Conservation (phyloP, 768 basidiomycete genomes). For the Peribolospora baueri region DNA sequence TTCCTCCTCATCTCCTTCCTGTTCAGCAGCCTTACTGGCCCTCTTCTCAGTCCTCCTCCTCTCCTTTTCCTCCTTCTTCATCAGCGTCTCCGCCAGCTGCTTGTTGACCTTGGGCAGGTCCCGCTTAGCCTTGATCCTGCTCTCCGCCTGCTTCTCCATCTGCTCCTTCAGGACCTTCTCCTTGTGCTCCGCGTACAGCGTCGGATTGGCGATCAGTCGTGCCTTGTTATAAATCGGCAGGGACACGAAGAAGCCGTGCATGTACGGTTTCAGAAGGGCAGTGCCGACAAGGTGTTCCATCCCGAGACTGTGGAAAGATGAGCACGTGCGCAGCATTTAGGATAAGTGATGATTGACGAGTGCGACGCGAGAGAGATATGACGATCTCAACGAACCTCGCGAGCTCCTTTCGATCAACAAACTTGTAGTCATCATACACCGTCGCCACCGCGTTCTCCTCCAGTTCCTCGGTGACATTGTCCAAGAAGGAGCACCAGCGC, state of each 20-base stretch:
- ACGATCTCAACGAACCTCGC: constrained; percentile 34
- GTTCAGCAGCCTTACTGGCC: constrained; percentile 7
- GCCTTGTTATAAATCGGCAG: constrained; percentile 91
- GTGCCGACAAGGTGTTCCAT: constrained; percentile 86
- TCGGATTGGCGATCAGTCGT: constrained; percentile 83
- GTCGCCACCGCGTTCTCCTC: constrained; percentile 51
- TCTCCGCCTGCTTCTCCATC: constrained; percentile 81
- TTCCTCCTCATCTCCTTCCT: constrained; percentile 23
- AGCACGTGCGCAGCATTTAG: too few species aligned
- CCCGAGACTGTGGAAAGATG: constrained; percentile 37
- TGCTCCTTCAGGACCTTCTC: constrained; percentile 67
- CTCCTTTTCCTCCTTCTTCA: constrained; percentile 24
- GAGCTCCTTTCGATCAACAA: constrained; percentile 67
- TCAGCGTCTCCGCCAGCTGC: constrained; percentile 61
- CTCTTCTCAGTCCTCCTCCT: constrained; percentile 16
- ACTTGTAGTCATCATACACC: constrained; percentile 92
- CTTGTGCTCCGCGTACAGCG: constrained; percentile 79
- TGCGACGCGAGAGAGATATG: neutral
- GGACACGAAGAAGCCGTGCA: constrained; percentile 97
- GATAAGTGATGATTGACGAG: neutral
- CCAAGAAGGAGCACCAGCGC: constrained; percentile 89
- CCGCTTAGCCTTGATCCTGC: constrained; percentile 65
- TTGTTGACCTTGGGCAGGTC: constrained; percentile 48
- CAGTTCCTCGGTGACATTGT: constrained; percentile 96
- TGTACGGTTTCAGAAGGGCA: constrained; percentile 87